Evolutionary conservation across 352 stramenopile species (phyloP), one percentile per base, ranked within the genome.

Genomic region (Thalassiosira mediterranea): DNA sequence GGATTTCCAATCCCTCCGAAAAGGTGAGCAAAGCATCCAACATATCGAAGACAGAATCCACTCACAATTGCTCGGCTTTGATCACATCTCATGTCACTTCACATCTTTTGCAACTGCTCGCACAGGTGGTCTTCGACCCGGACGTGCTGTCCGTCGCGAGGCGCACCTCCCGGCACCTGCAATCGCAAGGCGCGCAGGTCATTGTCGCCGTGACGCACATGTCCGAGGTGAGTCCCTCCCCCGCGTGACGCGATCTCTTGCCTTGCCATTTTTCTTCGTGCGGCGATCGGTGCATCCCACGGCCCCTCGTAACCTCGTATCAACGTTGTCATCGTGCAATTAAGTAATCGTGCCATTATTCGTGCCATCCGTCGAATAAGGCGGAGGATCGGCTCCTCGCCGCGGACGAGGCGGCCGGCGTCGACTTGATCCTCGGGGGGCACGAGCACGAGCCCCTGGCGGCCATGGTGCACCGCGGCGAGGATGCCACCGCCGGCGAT

Each of bases 391-490:
- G 88, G 25, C 64, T 90, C 21, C 61, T 97, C 29, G 90, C 90
- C 0, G 72, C 81, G 1, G 72, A 76, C 25, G 83, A 83, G 38
- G 83, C 93, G 23, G 84, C 86, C 3, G 90, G 90, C 4, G 95
- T 96, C 29, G 85, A 96, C 53, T 57, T 97, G 42, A 89, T 97
- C 34, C 81, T 97, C 17, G 94, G 94, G 11, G 94, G 95, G 8
- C 95, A 97, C 72, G 95, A 97, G 69, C 95, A 97, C 70, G 93
- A 97, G 38, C 92, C 92, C 0, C 93, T 96, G 54, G 94, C 94
- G 42, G 60, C 94, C 51, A 93, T 95, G 48, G 75, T 89, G 1
- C 64, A 76, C 58, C 51, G 47, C 34, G 19, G 34, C 23, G 95
- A 66, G 13, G 42, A 11, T 25, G 19, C 42, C 5, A 13, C 8